Evolutionary conservation across 805 yeast genomes (phyloP).

Genomic region (Lachancea fermentati): DNA sequence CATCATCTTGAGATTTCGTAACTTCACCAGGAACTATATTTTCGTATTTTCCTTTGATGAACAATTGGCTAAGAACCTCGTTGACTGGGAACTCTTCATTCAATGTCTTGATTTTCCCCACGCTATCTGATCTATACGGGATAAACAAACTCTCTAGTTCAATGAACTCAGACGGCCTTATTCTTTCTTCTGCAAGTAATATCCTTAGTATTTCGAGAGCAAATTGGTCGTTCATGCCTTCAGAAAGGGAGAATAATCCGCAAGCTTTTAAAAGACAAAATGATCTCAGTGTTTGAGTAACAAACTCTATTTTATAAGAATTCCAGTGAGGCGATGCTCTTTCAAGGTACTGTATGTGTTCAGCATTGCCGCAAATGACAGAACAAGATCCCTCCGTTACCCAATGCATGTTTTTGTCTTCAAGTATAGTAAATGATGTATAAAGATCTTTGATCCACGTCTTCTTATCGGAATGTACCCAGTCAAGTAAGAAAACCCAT

Average conservation of each 20-base stretch:
- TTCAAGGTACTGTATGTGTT: slow-evolving; percentile 16
- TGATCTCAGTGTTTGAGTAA: slow-evolving; percentile 23
- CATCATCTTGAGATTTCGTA: slow-evolving; percentile 8
- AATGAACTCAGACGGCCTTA: slow-evolving; percentile 12
- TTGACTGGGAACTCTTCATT: slow-evolving; percentile 32
- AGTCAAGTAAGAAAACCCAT: slow-evolving; percentile 19
- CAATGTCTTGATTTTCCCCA: slow-evolving; percentile 42
- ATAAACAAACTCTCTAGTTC: slow-evolving; percentile 30
- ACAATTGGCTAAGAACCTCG: slow-evolving; percentile 1
- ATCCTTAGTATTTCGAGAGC: slow-evolving; percentile 1
- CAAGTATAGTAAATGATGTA: slow-evolving; percentile 4
- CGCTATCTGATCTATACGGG: slow-evolving; percentile 48
- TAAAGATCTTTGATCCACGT: slow-evolving; percentile 18
- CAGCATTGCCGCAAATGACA: slow-evolving; percentile 16
- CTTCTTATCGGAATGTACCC: slow-evolving; percentile 18
- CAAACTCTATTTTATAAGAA: slow-evolving; percentile 19
- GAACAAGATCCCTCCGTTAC: slow-evolving; percentile 1
- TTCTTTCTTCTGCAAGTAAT: slow-evolving; percentile 4
- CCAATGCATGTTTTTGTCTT: background rate
- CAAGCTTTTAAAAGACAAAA: slow-evolving; percentile 14
- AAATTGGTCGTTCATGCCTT: background rate
- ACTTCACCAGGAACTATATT: slow-evolving; percentile 10
- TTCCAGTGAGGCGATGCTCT: slow-evolving; percentile 19
- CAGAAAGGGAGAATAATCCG: slow-evolving; percentile 12
- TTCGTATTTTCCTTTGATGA: slow-evolving; percentile 4